Conservation (phyloP, 495 filamentous ascomycete genomes). For the Xylaria nigripes region DNA sequence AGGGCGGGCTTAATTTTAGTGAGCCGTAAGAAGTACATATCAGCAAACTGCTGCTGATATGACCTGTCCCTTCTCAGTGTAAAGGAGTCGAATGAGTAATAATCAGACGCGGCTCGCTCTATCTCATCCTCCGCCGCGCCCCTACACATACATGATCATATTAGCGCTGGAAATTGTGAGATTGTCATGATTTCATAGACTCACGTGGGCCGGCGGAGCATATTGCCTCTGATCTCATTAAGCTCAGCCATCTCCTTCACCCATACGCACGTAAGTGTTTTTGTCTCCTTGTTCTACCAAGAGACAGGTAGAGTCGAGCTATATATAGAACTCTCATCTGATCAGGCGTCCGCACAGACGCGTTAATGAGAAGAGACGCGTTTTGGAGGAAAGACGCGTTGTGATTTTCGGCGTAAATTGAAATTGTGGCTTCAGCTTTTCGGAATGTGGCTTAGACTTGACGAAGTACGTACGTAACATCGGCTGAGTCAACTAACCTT, state of each 20-base stretch:
- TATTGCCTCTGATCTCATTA: conserved; percentile 18
- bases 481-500: too few relatives aligned
- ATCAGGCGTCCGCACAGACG: conserved; percentile 8
- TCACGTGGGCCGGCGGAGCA: conserved; percentile 36
- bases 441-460: conserved; percentile 13
- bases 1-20: conserved; percentile 79
- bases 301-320: conserved; percentile 1
- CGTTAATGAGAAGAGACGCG: conserved; percentile 12
- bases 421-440: conserved; percentile 3
- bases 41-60: conserved; percentile 92
- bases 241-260: not conserved
- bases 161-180: conserved; percentile 8
- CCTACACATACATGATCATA: conserved; percentile 24
- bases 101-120: conserved; percentile 49
- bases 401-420: conserved; percentile 21
- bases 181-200: not conserved
- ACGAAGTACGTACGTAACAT: too few relatives aligned
- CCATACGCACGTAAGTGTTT: not conserved
- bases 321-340: not conserved
- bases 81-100: conserved; percentile 69
- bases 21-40: conserved; percentile 93
- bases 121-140: conserved; percentile 29
- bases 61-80: conserved; percentile 60
- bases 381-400: too few relatives aligned
- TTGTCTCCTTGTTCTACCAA: not conserved